Percentiles rank a stretch among this genome's conserved stretches.
These are phyloP conservation scores for Hypomontagnella submonticulosa DNA, from an alignment of 495 filamentous ascomycete genomes.

Conservation along the genomic window DNA sequence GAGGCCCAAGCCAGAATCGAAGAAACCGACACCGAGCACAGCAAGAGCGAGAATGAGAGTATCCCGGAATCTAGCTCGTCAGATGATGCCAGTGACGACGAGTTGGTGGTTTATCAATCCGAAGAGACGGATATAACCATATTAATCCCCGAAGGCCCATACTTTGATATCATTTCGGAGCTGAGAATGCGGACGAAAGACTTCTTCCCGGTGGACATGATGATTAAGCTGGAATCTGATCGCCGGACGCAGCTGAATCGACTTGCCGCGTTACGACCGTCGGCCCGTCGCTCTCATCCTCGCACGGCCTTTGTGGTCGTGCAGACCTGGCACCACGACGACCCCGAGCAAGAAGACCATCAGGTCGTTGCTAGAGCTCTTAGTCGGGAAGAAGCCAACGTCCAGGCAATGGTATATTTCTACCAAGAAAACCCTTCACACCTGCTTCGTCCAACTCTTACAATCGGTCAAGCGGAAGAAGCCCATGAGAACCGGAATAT, in stretches of 20 bases:
- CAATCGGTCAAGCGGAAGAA: no score
- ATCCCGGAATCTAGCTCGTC: no score
- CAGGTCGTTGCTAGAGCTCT: neutral
- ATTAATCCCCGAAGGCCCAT: neutral
- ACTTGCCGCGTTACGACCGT: no score
- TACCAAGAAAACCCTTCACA: neutral
- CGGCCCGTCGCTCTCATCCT: neutral
- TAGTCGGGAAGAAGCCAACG: constrained; percentile 4
- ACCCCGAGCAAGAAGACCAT: neutral
- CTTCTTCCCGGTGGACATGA: constrained; percentile 2
- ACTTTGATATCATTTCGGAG: neutral
- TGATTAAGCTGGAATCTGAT: constrained; percentile 8
- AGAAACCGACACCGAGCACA: no score
- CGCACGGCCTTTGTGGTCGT: neutral
- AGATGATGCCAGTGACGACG: no score
- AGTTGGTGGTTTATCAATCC: no score
- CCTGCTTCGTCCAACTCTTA: no score
- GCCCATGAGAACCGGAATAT: no score
- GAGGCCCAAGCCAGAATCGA: no score
- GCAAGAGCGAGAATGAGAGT: no score
- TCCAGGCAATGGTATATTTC: constrained; percentile 13
- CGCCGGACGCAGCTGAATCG: neutral
- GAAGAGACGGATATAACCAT: neutral
- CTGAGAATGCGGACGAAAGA: neutral
- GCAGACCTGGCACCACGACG: neutral